Evolutionary conservation across 164 flowering plant species (phyloP).

Genomic region (Akebia trifoliata): DNA sequence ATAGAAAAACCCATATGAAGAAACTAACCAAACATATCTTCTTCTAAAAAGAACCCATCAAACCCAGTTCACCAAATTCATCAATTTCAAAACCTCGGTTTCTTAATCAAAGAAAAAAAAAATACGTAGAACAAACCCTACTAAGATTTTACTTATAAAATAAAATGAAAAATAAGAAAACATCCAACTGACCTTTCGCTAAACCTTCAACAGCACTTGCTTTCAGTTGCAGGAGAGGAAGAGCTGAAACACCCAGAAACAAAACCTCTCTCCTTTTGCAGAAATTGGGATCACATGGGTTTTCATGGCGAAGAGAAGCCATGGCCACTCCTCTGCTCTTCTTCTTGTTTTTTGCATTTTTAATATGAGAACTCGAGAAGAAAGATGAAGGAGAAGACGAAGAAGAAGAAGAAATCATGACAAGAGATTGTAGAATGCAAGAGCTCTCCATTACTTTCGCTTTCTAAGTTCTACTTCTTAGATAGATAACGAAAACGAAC

Average conservation of each 20-base stretch:
- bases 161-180: neutral
- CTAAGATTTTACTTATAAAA: neutral
- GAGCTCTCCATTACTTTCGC: slow-evolving; percentile 11
- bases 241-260: slow-evolving; percentile 56
- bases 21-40: neutral
- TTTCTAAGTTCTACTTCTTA: neutral
- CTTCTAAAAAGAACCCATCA: neutral
- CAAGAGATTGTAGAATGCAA: slow-evolving; percentile 26
- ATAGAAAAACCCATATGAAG: neutral
- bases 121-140: neutral
- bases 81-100: neutral
- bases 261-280: slow-evolving; percentile 46
- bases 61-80: slow-evolving; percentile 14
- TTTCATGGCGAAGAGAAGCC: slow-evolving; percentile 29
- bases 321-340: slow-evolving; percentile 18
- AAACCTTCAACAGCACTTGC: slow-evolving; percentile 44
- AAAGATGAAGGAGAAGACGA: slow-evolving; percentile 13
- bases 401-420: slow-evolving; percentile 15
- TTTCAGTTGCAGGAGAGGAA: slow-evolving; percentile 46
- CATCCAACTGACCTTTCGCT: slow-evolving; percentile 26
- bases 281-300: slow-evolving; percentile 18
- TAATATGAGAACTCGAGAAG: slow-evolving; percentile 8
- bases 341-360: slow-evolving; percentile 22
- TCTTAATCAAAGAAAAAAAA: too few species aligned
- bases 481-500: neutral